Evolutionary conservation across 345 rosid genomes (phyloP).

Genomic region (Pelargonium nanum): DNA sequence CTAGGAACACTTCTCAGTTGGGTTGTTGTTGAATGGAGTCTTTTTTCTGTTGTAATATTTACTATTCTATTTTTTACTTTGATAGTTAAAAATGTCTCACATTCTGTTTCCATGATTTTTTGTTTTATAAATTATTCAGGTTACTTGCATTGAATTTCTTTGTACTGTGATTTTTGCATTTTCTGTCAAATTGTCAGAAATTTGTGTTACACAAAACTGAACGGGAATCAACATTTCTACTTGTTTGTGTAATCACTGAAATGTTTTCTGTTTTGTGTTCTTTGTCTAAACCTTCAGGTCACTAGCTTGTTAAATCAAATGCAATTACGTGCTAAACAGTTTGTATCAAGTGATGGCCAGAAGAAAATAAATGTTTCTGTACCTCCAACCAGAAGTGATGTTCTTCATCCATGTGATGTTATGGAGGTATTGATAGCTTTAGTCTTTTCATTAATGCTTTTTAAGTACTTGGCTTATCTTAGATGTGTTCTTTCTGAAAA

Average conservation of each 20-base stretch:
- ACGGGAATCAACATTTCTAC: too few species aligned
- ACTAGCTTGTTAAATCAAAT: slow-evolving; percentile 56
- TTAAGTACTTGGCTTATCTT: neutral
- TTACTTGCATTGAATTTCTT: too few species aligned
- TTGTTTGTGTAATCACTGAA: neutral
- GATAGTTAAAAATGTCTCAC: too few species aligned
- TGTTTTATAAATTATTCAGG: too few species aligned
- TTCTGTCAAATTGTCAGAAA: too few species aligned
- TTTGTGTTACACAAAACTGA: too few species aligned
- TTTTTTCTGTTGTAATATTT: too few species aligned
- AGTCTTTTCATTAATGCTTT: neutral
- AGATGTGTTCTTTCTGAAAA: slow-evolving; percentile 1
- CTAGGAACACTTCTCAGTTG: too few species aligned
- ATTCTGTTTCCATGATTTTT: too few species aligned
- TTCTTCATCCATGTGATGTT: slow-evolving; percentile 88
- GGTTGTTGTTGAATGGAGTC: too few species aligned
- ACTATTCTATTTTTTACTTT: too few species aligned
- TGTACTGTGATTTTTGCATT: too few species aligned
- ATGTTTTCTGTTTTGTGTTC: neutral
- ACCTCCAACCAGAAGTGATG: slow-evolving; percentile 86
- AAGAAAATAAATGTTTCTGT: slow-evolving; percentile 44
- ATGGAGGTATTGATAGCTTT: slow-evolving; percentile 56
- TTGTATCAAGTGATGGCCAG: slow-evolving; percentile 25
- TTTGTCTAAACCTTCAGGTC: slow-evolving; percentile 37
- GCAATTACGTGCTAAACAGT: slow-evolving; percentile 55